Evolutionary conservation across 306 rosid species (phyloP).

Genomic region (Alnus rubra): DNA sequence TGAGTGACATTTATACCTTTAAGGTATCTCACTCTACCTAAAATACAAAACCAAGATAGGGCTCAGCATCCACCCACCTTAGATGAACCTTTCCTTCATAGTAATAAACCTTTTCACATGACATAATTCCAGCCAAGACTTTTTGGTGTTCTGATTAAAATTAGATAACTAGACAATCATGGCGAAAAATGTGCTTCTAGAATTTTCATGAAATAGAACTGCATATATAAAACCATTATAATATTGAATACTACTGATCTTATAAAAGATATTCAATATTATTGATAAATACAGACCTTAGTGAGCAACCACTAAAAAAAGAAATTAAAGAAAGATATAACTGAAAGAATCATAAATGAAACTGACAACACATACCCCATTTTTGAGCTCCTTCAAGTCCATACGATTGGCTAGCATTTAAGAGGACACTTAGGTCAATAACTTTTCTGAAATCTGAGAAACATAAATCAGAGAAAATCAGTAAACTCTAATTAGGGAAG

Average conservation of each 20-base stretch:
- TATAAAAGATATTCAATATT: no score
- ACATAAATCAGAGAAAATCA: conserved; percentile 37
- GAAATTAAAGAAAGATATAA: conserved; percentile 21
- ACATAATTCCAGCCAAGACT: conserved; percentile 1
- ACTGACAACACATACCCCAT: conserved; percentile 71
- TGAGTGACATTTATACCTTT: not conserved
- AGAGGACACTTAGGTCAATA: conserved; percentile 50
- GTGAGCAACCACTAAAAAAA: conserved; percentile 2
- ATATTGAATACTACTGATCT: not conserved
- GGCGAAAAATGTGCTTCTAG: not conserved
- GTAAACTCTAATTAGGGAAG: conserved; percentile 30
- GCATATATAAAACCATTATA: not conserved
- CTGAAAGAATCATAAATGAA: conserved; percentile 13
- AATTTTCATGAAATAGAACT: not conserved
- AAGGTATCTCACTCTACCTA: conserved; percentile 13
- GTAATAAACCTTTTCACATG: conserved; percentile 4
- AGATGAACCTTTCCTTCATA: conserved; percentile 3
- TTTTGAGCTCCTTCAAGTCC: conserved; percentile 98
- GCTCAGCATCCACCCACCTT: not conserved
- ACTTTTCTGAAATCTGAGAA: conserved; percentile 34
- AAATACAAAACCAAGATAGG: not conserved
- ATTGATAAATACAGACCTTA: not conserved
- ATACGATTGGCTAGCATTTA: conserved; percentile 82
- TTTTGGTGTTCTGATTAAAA: not conserved
- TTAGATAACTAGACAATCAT: conserved; percentile 2